Evolutionary conservation across 768 basidiomycete species (phyloP).

Genomic region (Arthromyces matolae): DNA sequence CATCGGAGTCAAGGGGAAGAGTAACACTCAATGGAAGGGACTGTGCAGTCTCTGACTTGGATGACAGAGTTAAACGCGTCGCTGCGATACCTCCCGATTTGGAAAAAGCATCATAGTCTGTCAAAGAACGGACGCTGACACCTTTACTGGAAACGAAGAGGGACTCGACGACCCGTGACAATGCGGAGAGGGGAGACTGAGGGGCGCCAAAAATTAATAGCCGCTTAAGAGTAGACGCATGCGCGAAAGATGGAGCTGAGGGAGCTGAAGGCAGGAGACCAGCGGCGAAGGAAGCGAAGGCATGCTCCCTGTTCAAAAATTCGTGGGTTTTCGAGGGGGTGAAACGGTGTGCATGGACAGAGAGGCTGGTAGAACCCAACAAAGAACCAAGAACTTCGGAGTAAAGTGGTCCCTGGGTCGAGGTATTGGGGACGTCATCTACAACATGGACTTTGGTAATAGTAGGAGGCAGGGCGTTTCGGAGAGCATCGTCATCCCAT

Average conservation of each 20-base stretch:
- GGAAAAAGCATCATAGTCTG: conserved; percentile 73
- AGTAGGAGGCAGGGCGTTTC: conserved; percentile 52
- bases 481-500: conserved; percentile 71
- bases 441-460: conserved; percentile 65
- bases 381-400: conserved; percentile 67
- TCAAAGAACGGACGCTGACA: conserved; percentile 58
- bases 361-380: conserved; percentile 35
- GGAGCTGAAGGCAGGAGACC: conserved; percentile 28
- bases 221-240: conserved; percentile 51
- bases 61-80: conserved; percentile 64
- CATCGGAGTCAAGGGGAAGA: conserved; percentile 51
- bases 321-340: conserved; percentile 53
- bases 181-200: conserved; percentile 47
- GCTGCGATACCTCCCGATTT: conserved; percentile 67
- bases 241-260: conserved; percentile 36
- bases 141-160: conserved; percentile 51
- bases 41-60: conserved; percentile 33
- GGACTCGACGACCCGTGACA: conserved; percentile 55
- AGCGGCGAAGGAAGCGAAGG: conserved; percentile 42
- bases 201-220: conserved; percentile 66
- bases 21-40: conserved; percentile 50
- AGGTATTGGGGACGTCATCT: conserved; percentile 68
- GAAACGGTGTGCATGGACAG: conserved; percentile 54
- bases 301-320: conserved; percentile 41
- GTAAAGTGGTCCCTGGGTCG: conserved; percentile 63